Evolutionary conservation across 371 early-diverging fungal species (phyloP), one percentile per base, ranked within the genome.

Genomic region (Apophysomyces trapeziformis): DNA sequence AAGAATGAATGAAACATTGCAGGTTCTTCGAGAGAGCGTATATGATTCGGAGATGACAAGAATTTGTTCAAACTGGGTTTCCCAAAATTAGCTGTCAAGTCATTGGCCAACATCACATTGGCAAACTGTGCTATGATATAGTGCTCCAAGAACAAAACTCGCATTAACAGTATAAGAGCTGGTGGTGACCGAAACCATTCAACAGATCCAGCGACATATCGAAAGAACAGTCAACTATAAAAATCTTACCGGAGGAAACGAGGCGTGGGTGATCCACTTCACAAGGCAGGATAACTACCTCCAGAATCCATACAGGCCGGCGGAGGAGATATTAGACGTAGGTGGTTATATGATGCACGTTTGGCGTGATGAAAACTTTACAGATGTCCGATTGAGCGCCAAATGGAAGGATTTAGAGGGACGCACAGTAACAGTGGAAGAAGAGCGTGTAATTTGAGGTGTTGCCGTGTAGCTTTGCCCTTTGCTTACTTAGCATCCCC

Each of bases 181-280:
- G 35, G 43, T 60, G 61, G 61, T 35, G 35, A 39, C 61, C 12
- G 45, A 46, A 41, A 46, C 43, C 16, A 14, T 13, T 36, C 43
- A 58, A 35, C 61, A 56, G 61, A 45, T 67, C 26, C 61, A 67
- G 37, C 43, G 13, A 43, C 63, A 67, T 57, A 44, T 67, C 13
- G 35, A 54, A 13, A 61, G 54, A 43, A 62, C 62, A 9, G 36
- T 18, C 38, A 50, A 21, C 35, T 67, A 62, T 44, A 67, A 57
- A 43, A 35, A 57, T 41, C 0, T 13, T 46, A 12, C 26, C 41
- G 56, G 41, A 26, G 65, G 65, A 69, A 38, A 39, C 13, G 63
- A 60, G 39, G 65, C 38, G 13, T 69, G 66, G 70, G 50, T 66
- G 41, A 41, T 69, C 47, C 70, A 69, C 43, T 66, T 69, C 41